Percentiles rank a stretch among this genome's conserved stretches.
phyloP scores from a whole-genome alignment of 805 yeast species.

The Metschnikowia colocasiae region DNA sequence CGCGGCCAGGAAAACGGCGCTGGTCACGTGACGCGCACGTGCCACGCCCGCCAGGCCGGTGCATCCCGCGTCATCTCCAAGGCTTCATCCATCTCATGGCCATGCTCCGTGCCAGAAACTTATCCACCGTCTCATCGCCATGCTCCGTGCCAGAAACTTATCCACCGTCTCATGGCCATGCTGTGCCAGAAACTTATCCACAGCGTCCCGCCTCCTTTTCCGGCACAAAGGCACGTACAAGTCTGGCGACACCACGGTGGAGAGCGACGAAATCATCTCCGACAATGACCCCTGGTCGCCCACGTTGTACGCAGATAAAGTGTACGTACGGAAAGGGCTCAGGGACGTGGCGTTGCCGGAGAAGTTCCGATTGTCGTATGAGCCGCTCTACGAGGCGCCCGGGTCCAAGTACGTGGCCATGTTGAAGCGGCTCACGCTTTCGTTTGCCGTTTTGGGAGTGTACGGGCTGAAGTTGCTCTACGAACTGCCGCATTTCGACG shows the following conservation, averaged over 20 bases:
- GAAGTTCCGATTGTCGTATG: slow-evolving; percentile 52
- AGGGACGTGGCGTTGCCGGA: slow-evolving; percentile 46
- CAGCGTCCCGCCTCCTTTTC: slow-evolving; percentile 10
- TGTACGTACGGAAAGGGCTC: slow-evolving; percentile 34
- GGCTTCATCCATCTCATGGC: not conserved
- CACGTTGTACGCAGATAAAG: slow-evolving; percentile 42
- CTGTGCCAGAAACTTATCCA: slow-evolving; percentile 10
- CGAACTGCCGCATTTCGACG: slow-evolving; percentile 52
- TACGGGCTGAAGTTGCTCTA: slow-evolving; percentile 59
- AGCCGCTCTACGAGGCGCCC: slow-evolving; percentile 64
- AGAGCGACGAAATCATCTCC: slow-evolving; percentile 39
- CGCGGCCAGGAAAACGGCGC: no score
- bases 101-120: not conserved
- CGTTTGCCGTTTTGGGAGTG: slow-evolving; percentile 57
- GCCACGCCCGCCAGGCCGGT: no score
- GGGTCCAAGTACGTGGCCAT: slow-evolving; percentile 58
- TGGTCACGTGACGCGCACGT: no score
- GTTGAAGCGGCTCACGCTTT: slow-evolving; percentile 58
- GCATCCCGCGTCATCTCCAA: no score
- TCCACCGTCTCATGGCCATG: slow-evolving; percentile 5
- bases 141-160: slow-evolving; percentile 9
- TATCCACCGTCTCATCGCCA: not conserved
- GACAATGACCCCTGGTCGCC: slow-evolving; percentile 48
- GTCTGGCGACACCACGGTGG: slow-evolving; percentile 32
- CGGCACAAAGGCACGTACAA: slow-evolving; percentile 20